Evolutionary conservation across 2,329 filamentous ascomycete species (phyloP).

Genomic region (Phialemoniopsis sp.): DNA sequence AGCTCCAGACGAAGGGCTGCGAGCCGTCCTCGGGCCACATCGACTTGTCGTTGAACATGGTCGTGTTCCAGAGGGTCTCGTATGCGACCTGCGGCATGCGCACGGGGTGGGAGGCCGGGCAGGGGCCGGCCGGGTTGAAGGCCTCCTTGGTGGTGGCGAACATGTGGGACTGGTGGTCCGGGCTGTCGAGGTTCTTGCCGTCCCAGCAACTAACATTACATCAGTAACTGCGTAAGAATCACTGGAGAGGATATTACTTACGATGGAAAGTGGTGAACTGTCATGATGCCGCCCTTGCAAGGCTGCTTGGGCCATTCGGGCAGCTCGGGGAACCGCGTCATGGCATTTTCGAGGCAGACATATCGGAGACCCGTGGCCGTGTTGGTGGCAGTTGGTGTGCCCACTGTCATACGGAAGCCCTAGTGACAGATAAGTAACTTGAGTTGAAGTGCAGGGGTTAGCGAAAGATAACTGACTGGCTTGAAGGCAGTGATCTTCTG

Average conservation of each 20-base stretch:
- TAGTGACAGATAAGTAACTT: neutral
- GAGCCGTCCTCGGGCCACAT: conserved; percentile 6
- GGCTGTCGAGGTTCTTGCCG: conserved; percentile 37
- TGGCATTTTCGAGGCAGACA: neutral
- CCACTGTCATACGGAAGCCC: neutral
- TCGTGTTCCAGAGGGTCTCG: conserved; percentile 5
- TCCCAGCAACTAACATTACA: conserved; percentile 31
- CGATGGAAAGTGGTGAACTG: neutral
- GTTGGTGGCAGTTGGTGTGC: neutral
- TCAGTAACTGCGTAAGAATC: too few relatives aligned
- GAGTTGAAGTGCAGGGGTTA: too few relatives aligned
- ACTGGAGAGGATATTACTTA: too few relatives aligned
- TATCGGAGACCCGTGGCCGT: neutral
- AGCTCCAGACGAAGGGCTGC: conserved; percentile 7
- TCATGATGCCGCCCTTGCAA: neutral
- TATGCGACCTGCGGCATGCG: too few relatives aligned
- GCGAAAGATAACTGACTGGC: neutral
- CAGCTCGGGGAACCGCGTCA: conserved; percentile 1
- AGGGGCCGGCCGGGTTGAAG: neutral
- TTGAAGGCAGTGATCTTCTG: conserved; percentile 33
- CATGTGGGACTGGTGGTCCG: conserved; percentile 27
- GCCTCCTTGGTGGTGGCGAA: too few relatives aligned
- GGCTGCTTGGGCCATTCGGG: neutral
- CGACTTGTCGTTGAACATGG: conserved; percentile 3
- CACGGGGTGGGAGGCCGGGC: too few relatives aligned